Evolutionary conservation across 306 rosid genomes (phyloP), one percentile per base, ranked within the genome.

Genomic region (Urtica urens): DNA sequence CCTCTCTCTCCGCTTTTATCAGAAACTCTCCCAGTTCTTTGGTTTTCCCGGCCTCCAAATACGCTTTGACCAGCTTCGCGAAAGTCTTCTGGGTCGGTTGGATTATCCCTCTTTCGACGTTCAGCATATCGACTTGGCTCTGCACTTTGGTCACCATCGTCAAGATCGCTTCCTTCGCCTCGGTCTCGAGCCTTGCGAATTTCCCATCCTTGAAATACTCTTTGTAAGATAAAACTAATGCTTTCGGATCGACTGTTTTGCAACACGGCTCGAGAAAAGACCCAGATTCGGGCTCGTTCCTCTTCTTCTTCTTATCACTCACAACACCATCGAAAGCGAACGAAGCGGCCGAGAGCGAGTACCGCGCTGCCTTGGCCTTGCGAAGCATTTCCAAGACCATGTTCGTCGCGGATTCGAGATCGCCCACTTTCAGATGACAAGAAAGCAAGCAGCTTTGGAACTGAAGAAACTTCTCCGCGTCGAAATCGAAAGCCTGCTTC

Each of bases 371-470:
- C 60, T 83, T 83, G 54, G 80, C 83, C 65, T 75, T 87, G 30
- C 75, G 68, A 35, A 80, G 77, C 96, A 83, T 83, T 57, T 80
- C 93, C 63, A 83, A 69, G 57, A 83, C 93, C 87, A 82, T 75
- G 49, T 55, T 75, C 19, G 94, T 80, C 35, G 92, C 84, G 54
- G 83, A 75, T 58, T 73, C 85, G 38, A 78, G 72, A 69, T 87
- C 87, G 40, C 96, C 80, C 57, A 83, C 66, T 72, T 83, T 83
- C 71, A 87, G 72, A 70, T 83, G 93, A 68, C 96, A 87, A 3
- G 82, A 55, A 16, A 83, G 71, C 71, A 83, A 71, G 59, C 87
- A 87, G 62, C 71, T 80, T 63, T 70, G 76, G 59, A 80, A 83
- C 68, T 87, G 94, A 17, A 75, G 72, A 48, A 73, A 64, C 59